A percentile compares a stretch with the other conserved stretches of the same genome.
Conservation (phyloP, 192 early-diverging fungal genomes). For the Paraglomus brasilianum region DNA sequence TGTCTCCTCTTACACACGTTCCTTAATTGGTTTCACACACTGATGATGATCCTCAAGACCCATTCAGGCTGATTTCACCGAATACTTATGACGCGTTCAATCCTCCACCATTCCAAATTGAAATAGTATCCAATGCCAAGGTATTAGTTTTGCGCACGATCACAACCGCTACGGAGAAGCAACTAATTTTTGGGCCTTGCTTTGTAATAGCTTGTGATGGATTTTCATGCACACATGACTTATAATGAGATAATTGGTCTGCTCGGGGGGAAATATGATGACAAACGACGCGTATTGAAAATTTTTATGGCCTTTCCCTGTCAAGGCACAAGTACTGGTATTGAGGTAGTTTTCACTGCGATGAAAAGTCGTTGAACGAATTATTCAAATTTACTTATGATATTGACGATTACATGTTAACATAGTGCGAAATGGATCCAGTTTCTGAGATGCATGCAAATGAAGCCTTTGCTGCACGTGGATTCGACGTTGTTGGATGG, state of each 20-base stretch:
- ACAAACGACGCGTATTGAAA: conserved; percentile 45
- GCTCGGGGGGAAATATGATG: conserved; percentile 75
- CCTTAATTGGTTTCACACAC: no score
- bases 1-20: no score
- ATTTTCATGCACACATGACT: conserved; percentile 89
- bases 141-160: conserved; percentile 36
- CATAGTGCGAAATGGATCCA: conserved; percentile 92
- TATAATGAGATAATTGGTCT: conserved; percentile 93
- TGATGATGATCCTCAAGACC: conserved; percentile 50
- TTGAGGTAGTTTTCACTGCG: conserved; percentile 45
- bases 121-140: conserved; percentile 49
- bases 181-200: background rate
- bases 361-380: background rate
- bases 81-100: conserved; percentile 44
- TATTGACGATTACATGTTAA: background rate
- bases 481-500: conserved; percentile 83
- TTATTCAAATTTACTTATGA: conserved; percentile 3
- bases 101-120: conserved; percentile 54
- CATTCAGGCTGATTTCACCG: conserved; percentile 54
- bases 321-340: conserved; percentile 72
- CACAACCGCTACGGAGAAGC: background rate
- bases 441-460: conserved; percentile 82
- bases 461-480: conserved; percentile 62
- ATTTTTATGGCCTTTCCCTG: conserved; percentile 80
- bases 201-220: conserved; percentile 73